Evolutionary conservation across 176 grass and related monocot species (phyloP).

Genomic region (Oryza longistaminata): DNA sequence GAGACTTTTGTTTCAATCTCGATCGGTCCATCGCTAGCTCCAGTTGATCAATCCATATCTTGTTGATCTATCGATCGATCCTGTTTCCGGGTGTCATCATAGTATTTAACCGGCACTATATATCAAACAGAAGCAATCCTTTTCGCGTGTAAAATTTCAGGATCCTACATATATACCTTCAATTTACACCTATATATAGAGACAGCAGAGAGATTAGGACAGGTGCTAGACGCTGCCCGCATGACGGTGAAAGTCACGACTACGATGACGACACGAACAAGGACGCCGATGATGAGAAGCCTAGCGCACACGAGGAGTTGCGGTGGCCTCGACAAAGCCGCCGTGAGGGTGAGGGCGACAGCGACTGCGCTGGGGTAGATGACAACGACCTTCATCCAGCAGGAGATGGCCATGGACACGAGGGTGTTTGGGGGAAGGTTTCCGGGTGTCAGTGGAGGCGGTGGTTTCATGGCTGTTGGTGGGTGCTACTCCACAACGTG

Average conservation of each 20-base stretch:
- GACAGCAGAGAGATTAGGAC: slow-evolving; percentile 14
- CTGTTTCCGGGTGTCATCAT: too few species aligned
- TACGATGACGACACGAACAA: too few species aligned
- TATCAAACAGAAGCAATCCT: too few species aligned
- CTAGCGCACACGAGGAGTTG: slow-evolving; percentile 55
- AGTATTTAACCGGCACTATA: too few species aligned
- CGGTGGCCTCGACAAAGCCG: slow-evolving; percentile 68
- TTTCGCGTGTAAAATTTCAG: too few species aligned
- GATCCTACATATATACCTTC: too few species aligned
- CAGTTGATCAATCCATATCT: too few species aligned
- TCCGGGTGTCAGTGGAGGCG: slow-evolving; percentile 61
- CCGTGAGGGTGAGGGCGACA: neutral
- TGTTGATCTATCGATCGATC: too few species aligned
- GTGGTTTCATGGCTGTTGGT: slow-evolving; percentile 54
- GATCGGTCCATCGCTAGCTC: too few species aligned
- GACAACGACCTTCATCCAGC: slow-evolving; percentile 79
- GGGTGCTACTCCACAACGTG: slow-evolving; percentile 59
- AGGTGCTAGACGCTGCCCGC: slow-evolving; percentile 2
- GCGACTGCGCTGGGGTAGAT: slow-evolving; percentile 52
- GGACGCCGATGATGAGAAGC: slow-evolving; percentile 1
- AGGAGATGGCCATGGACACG: slow-evolving; percentile 64
- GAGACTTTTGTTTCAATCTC: too few species aligned
- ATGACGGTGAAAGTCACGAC: slow-evolving; percentile 2
- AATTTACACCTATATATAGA: too few species aligned
- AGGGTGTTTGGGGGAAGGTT: slow-evolving; percentile 12